A percentile compares a stretch with the other conserved stretches of the same genome.
phyloP scores from a whole-genome alignment of 768 basidiomycete genomes.

The Boletus reticuloceps region DNA sequence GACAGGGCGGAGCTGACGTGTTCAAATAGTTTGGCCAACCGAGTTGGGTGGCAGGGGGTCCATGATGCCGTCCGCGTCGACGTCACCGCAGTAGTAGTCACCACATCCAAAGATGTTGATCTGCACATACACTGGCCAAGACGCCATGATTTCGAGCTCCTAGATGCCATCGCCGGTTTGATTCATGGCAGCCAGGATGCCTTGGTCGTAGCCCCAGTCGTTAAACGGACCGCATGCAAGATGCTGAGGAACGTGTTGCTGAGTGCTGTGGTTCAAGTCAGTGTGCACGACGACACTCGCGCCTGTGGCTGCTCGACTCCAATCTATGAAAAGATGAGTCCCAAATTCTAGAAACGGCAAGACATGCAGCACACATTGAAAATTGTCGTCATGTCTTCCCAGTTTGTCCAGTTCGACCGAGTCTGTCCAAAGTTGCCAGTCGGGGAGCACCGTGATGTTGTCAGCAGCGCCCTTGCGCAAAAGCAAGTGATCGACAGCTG shows the following conservation, averaged over 20 bases:
- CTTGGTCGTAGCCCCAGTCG: conserved; percentile 87
- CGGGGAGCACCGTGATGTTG: conserved; percentile 88
- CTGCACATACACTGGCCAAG: conserved; percentile 89
- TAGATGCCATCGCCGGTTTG: conserved; percentile 64
- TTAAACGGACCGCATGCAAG: conserved; percentile 90
- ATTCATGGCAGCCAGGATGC: conserved; percentile 67
- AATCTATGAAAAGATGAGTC: conserved; percentile 51
- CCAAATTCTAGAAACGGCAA: not conserved
- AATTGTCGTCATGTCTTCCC: conserved; percentile 72
- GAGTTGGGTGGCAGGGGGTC: conserved; percentile 91
- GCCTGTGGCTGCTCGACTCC: conserved; percentile 66
- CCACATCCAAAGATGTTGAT: conserved; percentile 90
- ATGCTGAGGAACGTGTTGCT: conserved; percentile 82
- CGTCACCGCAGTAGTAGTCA: conserved; percentile 90
- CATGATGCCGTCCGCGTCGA: conserved; percentile 81
- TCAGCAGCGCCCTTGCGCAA: conserved; percentile 72
- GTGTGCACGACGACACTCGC: conserved; percentile 72
- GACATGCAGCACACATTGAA: conserved; percentile 65
- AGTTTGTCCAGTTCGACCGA: conserved; percentile 79
- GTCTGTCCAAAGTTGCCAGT: conserved; percentile 81
- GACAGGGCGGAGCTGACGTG: conserved; percentile 85
- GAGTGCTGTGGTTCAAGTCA: conserved; percentile 57
- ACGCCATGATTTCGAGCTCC: conserved; percentile 86
- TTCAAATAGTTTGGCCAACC: conserved; percentile 82
- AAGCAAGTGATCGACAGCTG: conserved; percentile 74